A percentile compares a stretch with the other conserved stretches of the same genome.
Conservation (phyloP, 2,329 filamentous ascomycete species). For the Sporothrix globosa region DNA sequence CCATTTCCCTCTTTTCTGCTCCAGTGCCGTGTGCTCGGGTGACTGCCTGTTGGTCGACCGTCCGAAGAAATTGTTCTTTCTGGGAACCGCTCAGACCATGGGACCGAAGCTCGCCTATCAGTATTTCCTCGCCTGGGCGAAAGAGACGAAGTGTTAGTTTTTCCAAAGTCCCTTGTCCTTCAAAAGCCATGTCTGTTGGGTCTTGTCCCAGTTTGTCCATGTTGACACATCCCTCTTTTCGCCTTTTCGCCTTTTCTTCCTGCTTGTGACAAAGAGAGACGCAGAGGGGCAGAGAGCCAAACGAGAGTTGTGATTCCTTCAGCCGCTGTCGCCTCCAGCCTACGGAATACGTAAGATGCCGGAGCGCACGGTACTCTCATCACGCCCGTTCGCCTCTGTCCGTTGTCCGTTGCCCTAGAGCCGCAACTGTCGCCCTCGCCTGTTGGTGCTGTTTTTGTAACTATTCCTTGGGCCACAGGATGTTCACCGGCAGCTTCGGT, state of each 20-base stretch:
- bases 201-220: conserved; percentile 1
- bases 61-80: neutral
- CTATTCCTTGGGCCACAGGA: neutral
- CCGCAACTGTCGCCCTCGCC: neutral
- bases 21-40: no score
- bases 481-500: conserved; percentile 7
- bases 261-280: no score
- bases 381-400: neutral
- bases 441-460: neutral
- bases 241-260: neutral
- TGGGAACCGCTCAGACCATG: no score
- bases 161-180: no score
- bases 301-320: neutral
- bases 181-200: neutral
- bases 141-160: neutral
- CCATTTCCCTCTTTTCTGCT: no score
- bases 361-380: neutral
- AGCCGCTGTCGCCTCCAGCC: conserved; percentile 16
- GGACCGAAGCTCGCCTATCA: neutral
- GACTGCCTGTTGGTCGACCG: neutral
- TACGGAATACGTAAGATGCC: no score
- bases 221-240: neutral
- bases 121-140: neutral
- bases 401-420: neutral
- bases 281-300: no score